Base-by-base conservation (phyloP, 1,284 basidiomycete genomes). In the Ganoderma meredithae region DNA sequence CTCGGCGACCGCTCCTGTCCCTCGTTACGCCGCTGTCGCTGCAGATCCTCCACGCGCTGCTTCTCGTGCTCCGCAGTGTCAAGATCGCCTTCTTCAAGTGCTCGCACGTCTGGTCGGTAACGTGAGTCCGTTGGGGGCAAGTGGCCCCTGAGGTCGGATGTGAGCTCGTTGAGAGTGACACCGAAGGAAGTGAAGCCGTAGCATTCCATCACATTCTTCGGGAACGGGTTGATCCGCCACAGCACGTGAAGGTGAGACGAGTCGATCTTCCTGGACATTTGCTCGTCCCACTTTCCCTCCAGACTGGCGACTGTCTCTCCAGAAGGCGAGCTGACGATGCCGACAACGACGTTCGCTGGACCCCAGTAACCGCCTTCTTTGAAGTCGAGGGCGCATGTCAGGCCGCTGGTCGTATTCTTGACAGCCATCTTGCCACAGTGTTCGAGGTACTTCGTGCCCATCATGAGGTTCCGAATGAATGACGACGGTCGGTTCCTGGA, bases 361-460 rank as follows among this genome's bases (percentile, higher is more conserved):
- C 89, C 92, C 88, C 92, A 95, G 79, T 94, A 95, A 17, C 92
- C 91, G 58, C 88, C 89, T 76, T 93, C 93, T 76, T 95, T 95
- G 83, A 96, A 96, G 59, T 94, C 91, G 25, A 96, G 78, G 15
- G 88, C 82, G 73, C 92, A 95, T 39, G 84, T 86, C 33, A 81
- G 81, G 13, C 85, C 83, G 19, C 84, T 86, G 25, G 81, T 81
- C 2, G 79, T 82, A 72, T 94, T 94, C 71, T 87, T 86, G 59
- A 97, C 89, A 25, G 83, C 85, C 87, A 95, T 87, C 78, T 90
- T 86, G 70, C 95, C 89, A 69, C 87, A 83, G 78, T 95, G 90
- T 79, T 96, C 95, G 44, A 97, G 85, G 78, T 96, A 97, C 76
- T 96, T 96, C 22, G 92, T 92, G 27, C 95, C 95, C 79, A 95